These are phyloP conservation scores for Eremochloa ophiuroides DNA, from an alignment of 176 grass and related monocot genomes.

Conservation along the genomic window DNA sequence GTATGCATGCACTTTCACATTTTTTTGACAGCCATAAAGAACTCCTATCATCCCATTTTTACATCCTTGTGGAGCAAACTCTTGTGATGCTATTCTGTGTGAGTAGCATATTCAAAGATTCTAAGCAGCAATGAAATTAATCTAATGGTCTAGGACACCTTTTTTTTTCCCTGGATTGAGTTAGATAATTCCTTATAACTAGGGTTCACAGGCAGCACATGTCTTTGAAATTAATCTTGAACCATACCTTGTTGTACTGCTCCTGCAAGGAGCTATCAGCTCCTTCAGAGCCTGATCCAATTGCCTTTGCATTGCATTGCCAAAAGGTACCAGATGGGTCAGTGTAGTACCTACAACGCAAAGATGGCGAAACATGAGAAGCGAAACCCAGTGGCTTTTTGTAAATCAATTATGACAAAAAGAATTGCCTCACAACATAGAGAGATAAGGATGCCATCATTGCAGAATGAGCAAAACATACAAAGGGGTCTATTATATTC, in stretches of 20 bases:
- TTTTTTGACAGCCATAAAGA: not conserved
- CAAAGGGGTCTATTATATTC: not conserved
- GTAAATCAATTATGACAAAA: not conserved
- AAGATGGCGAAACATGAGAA: not conserved
- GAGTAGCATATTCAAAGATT: not conserved
- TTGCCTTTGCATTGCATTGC: conserved; percentile 95
- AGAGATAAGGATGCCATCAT: not conserved
- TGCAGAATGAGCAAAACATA: not conserved
- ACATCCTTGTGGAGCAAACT: not conserved
- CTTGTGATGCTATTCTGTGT: not conserved
- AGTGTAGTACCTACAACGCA: conserved; percentile 70
- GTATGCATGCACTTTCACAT: not conserved
- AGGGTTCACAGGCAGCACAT: not conserved
- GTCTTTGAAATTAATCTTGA: not conserved
- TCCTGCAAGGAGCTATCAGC: conserved; percentile 97
- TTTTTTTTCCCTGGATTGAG: not conserved
- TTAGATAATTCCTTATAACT: not conserved
- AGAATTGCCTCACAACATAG: not conserved
- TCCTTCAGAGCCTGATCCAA: conserved; percentile 95
- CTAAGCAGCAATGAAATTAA: not conserved
- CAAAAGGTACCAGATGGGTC: conserved; percentile 97
- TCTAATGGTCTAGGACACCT: not conserved
- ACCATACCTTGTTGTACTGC: conserved; percentile 81
- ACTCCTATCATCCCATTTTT: not conserved
- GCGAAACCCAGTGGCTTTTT: not conserved